Conservation (phyloP, 192 early-diverging fungal genomes). For the Linnemannia schmuckeri region DNA sequence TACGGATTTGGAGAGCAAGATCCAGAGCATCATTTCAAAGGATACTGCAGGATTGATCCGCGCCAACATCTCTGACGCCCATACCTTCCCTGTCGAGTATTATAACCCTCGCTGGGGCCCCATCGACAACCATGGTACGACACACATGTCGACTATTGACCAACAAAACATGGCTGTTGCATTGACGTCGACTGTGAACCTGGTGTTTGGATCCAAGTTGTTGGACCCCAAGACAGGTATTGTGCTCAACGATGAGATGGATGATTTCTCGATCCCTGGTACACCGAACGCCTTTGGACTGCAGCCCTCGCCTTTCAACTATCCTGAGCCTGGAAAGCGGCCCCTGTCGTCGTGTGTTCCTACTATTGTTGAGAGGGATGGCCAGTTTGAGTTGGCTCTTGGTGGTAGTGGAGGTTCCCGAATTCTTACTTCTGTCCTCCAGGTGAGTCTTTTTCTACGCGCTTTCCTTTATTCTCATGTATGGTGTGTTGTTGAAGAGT, state of each 20-base stretch:
- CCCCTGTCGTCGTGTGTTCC: constrained; percentile 81
- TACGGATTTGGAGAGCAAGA: constrained; percentile 67
- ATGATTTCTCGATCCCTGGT: constrained; percentile 91
- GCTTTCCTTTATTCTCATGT: neutral
- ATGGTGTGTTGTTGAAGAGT: neutral
- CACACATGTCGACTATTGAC: constrained; percentile 88
- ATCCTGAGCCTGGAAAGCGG: constrained; percentile 84
- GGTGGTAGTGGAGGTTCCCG: constrained; percentile 92
- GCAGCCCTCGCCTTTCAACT: constrained; percentile 89
- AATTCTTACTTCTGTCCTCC: constrained; percentile 81
- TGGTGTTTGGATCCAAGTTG: constrained; percentile 89
- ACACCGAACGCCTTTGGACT: constrained; percentile 83
- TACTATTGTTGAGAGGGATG: constrained; percentile 74
- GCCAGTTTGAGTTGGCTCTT: constrained; percentile 76
- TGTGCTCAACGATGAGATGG: constrained; percentile 96
- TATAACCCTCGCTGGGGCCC: constrained; percentile 87
- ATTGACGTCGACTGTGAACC: constrained; percentile 91
- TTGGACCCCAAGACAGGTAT: constrained; percentile 90
- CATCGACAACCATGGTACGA: constrained; percentile 89
- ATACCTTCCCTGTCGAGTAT: constrained; percentile 76
- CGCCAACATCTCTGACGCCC: constrained; percentile 78
- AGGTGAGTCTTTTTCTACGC: constrained; percentile 37
- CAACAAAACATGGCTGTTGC: constrained; percentile 82
- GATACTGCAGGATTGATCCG: constrained; percentile 74
- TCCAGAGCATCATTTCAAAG: constrained; percentile 77